phyloP scores from a whole-genome alignment of 2,329 filamentous ascomycete genomes.

The Xylariomycetidae sp. region DNA sequence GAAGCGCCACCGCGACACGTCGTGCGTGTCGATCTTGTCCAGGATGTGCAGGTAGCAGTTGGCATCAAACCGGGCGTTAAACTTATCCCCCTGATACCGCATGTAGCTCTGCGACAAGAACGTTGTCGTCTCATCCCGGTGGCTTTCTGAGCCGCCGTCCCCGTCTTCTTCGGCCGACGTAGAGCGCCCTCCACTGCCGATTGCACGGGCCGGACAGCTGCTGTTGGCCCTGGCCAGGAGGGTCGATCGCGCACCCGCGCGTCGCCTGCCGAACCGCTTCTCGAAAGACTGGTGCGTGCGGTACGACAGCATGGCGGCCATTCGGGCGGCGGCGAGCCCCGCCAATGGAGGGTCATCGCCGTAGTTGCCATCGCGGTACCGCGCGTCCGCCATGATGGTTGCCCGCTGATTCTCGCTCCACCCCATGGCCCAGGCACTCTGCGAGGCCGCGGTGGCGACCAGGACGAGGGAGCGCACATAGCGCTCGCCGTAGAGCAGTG shows the following conservation, averaged over 20 bases:
- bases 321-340: constrained; percentile 32
- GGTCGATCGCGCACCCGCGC: too few species aligned
- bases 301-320: constrained; percentile 36
- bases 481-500: constrained; percentile 43
- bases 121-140: too few species aligned
- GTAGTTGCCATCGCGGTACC: constrained; percentile 30
- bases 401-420: constrained; percentile 55
- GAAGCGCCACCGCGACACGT: constrained; percentile 22
- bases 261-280: constrained; percentile 28
- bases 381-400: constrained; percentile 33
- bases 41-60: constrained; percentile 35
- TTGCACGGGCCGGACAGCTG: too few species aligned
- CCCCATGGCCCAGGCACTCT: constrained; percentile 55
- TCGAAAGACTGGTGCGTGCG: constrained; percentile 31
- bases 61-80: constrained; percentile 32
- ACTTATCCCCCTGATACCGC: constrained; percentile 34
- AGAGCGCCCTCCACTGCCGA: too few species aligned
- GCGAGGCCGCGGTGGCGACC: constrained; percentile 51
- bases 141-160: too few species aligned
- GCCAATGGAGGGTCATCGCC: constrained; percentile 26
- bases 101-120: constrained; percentile 34
- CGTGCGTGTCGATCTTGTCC: constrained; percentile 34
- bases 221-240: too few species aligned
- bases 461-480: constrained; percentile 50
- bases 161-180: too few species aligned